Evolutionary conservation across 2,329 filamentous ascomycete genomes (phyloP).

Genomic region (Colletotrichum australisinense): DNA sequence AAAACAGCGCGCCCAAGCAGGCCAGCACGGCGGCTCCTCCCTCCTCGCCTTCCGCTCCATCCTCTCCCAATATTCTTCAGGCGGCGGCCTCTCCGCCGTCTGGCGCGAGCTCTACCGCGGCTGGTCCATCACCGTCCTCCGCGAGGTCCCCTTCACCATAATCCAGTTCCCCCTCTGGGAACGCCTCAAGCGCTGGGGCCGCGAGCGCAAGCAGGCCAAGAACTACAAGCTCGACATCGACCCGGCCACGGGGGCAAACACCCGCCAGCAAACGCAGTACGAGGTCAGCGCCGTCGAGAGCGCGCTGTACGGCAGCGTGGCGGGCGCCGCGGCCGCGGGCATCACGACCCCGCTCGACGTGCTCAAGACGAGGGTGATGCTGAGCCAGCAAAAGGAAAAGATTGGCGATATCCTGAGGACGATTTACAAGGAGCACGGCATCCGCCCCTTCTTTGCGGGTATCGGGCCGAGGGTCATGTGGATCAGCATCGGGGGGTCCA

Average conservation of each 20-base stretch:
- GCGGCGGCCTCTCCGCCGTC: constrained; percentile 66
- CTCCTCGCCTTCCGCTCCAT: constrained; percentile 78
- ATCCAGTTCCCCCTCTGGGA: constrained; percentile 99
- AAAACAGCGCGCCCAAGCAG: constrained; percentile 95
- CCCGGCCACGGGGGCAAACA: constrained; percentile 3
- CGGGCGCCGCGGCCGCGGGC: constrained; percentile 87
- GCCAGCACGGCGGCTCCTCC: constrained; percentile 79
- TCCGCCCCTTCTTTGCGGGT: constrained; percentile 78
- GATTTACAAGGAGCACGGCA: constrained; percentile 74
- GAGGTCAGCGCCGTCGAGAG: constrained; percentile 80
- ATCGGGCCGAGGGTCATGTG: constrained; percentile 87
- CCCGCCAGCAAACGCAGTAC: constrained; percentile 36
- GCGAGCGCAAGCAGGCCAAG: constrained; percentile 46
- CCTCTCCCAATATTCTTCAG: constrained; percentile 56
- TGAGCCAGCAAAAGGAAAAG: constrained; percentile 76
- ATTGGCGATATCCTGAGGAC: constrained; percentile 69
- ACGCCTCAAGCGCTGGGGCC: constrained; percentile 81
- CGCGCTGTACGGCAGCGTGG: constrained; percentile 84
- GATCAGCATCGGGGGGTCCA: constrained; percentile 94
- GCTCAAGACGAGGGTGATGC: constrained; percentile 96
- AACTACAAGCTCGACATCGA: constrained; percentile 12
- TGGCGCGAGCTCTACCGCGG: constrained; percentile 90
- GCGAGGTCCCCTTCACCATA: constrained; percentile 96
- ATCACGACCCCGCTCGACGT: constrained; percentile 95
- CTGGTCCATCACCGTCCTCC: constrained; percentile 90